Percentiles rank a stretch among this genome's conserved stretches.
Evolutionary conservation across 2,329 filamentous ascomycete genomes (phyloP).

Genomic region (Cladophialophora bantiana): DNA sequence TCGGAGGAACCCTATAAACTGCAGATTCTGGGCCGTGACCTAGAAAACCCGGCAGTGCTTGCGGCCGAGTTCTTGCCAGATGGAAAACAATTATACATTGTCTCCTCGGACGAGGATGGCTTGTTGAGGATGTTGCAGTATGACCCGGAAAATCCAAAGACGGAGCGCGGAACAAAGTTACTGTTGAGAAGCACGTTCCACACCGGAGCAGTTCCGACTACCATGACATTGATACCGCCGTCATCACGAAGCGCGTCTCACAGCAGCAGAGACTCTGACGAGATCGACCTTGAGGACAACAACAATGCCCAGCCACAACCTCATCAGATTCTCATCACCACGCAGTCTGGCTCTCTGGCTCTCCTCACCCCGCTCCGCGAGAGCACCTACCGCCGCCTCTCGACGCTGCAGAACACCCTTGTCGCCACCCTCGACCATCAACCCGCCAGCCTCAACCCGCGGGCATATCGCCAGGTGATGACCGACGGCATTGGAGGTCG

Average conservation of each 20-base stretch:
- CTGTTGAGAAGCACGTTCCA: slow-evolving; percentile 89
- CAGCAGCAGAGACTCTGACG: slow-evolving; percentile 36
- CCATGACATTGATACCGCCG: slow-evolving; percentile 75
- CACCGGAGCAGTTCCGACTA: slow-evolving; percentile 78
- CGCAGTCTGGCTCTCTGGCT: slow-evolving; percentile 76
- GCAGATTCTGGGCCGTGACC: slow-evolving; percentile 88
- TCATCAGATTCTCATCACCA: slow-evolving; percentile 65
- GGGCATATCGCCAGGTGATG: slow-evolving; percentile 71
- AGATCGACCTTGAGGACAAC: slow-evolving; percentile 28
- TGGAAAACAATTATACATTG: slow-evolving; percentile 79
- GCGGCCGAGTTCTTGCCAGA: slow-evolving; percentile 88
- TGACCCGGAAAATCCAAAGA: slow-evolving; percentile 95
- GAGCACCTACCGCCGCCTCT: slow-evolving; percentile 80
- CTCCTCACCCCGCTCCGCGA: slow-evolving; percentile 80
- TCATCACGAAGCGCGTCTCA: slow-evolving; percentile 27
- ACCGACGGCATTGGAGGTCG: slow-evolving; percentile 60
- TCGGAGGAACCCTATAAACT: slow-evolving; percentile 97
- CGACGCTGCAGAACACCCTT: slow-evolving; percentile 80
- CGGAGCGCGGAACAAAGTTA: slow-evolving; percentile 84
- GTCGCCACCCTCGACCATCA: slow-evolving; percentile 70
- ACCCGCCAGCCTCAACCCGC: slow-evolving; percentile 77
- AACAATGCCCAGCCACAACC: slow-evolving; percentile 33
- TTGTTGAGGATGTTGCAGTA: slow-evolving; percentile 91
- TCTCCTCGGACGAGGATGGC: slow-evolving; percentile 82
- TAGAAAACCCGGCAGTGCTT: slow-evolving; percentile 77